Percentiles rank a stretch among this genome's conserved stretches.
Conservation (phyloP, 164 flowering plant species). For the Liriodendron chinense region DNA sequence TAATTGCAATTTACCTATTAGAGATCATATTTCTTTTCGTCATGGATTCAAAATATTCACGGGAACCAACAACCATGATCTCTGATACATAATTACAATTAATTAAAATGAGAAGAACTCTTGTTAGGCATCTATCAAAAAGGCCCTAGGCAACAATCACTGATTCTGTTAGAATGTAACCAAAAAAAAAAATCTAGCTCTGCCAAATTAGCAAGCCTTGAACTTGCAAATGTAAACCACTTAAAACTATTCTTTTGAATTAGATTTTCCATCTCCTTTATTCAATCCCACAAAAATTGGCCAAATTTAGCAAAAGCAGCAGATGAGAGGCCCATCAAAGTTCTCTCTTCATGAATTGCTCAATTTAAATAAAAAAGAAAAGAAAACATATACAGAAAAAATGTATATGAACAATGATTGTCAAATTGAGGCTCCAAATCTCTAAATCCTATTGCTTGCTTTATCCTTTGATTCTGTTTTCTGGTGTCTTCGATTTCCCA, state of each 20-base stretch:
- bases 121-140: too few relatives aligned
- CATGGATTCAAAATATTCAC: too few relatives aligned
- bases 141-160: too few relatives aligned
- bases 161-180: too few relatives aligned
- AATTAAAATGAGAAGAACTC: too few relatives aligned
- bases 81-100: too few relatives aligned
- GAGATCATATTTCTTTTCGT: too few relatives aligned
- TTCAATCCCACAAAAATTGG: background rate
- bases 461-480: background rate
- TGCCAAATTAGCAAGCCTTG: too few relatives aligned
- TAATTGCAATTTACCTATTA: too few relatives aligned
- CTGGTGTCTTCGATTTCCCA: conserved; percentile 9
- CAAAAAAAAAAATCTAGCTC: too few relatives aligned
- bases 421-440: background rate
- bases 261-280: background rate
- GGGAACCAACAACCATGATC: too few relatives aligned
- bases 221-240: too few relatives aligned
- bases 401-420: background rate
- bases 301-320: background rate
- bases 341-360: background rate
- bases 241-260: background rate
- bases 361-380: background rate
- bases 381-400: background rate
- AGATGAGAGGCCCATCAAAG: background rate
- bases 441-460: background rate